Percentiles rank a stretch among this genome's conserved stretches.
Evolutionary conservation across 352 stramenopile species (phyloP).

Genomic region (Globisporangium heterothallicum): DNA sequence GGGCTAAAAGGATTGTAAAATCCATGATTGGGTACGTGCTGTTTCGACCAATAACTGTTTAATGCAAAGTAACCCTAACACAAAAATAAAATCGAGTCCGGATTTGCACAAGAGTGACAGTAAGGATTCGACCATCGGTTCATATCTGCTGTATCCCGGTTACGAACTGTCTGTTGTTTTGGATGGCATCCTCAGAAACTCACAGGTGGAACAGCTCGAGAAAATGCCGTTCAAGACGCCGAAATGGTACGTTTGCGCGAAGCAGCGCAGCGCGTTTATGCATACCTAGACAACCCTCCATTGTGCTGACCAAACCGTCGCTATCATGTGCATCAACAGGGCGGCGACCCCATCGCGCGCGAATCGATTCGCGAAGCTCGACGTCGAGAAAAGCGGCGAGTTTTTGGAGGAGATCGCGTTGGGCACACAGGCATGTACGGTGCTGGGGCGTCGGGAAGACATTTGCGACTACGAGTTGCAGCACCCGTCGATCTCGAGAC

Average conservation of each 20-base stretch:
- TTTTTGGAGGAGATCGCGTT: conserved; percentile 39
- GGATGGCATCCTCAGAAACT: neutral
- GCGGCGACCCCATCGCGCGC: conserved; percentile 31
- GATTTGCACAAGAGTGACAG: too few species aligned
- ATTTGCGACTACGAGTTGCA: conserved; percentile 67
- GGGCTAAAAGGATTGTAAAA: too few species aligned
- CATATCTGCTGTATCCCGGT: neutral
- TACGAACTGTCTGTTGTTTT: neutral
- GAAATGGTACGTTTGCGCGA: conserved; percentile 20
- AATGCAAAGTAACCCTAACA: too few species aligned
- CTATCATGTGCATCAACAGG: too few species aligned
- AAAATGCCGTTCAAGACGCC: conserved; percentile 22
- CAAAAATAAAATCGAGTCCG: too few species aligned
- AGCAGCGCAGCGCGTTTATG: neutral
- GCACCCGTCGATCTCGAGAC: conserved; percentile 76
- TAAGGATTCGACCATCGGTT: too few species aligned
- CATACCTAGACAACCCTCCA: neutral
- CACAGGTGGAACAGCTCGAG: neutral
- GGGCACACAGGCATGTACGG: conserved; percentile 45
- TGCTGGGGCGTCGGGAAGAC: conserved; percentile 76
- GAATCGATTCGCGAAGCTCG: conserved; percentile 42
- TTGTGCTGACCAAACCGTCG: too few species aligned
- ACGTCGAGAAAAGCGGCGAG: conserved; percentile 48
- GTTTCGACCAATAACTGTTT: too few species aligned
- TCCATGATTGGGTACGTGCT: too few species aligned